phyloP scores from a whole-genome alignment of 2,329 filamentous ascomycete species.

The Grosmannia serpens region DNA sequence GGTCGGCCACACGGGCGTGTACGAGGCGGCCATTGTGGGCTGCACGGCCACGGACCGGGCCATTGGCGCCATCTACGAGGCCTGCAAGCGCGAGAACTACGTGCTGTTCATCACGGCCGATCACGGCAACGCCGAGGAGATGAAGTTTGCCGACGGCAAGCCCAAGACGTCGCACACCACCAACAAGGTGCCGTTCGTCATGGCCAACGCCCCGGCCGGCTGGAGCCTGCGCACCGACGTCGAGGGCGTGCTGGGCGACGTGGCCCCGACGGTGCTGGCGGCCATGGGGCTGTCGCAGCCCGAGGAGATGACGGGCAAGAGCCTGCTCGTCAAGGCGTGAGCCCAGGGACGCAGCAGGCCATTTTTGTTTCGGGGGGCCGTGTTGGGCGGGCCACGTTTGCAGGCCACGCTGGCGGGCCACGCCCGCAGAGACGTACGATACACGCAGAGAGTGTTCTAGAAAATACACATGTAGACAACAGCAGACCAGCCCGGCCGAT shows the following conservation, averaged over 20 bases:
- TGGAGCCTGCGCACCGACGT: slow-evolving; percentile 70
- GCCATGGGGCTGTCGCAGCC: slow-evolving; percentile 87
- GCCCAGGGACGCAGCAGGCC: background rate
- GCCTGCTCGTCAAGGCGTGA: slow-evolving; percentile 65
- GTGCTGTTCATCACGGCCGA: slow-evolving; percentile 91
- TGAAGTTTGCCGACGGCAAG: slow-evolving; percentile 91
- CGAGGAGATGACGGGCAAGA: slow-evolving; percentile 82
- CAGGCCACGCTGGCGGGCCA: no score
- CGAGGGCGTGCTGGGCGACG: slow-evolving; percentile 87
- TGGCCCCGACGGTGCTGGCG: slow-evolving; percentile 85
- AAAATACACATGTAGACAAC: background rate
- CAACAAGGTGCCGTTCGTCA: slow-evolving; percentile 95
- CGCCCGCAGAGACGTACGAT: no score
- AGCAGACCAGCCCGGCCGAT: background rate
- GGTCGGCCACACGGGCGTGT: slow-evolving; percentile 97
- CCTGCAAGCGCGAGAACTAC: slow-evolving; percentile 88
- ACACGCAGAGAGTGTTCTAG: background rate
- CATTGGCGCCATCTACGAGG: slow-evolving; percentile 85
- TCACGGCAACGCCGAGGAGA: slow-evolving; percentile 98
- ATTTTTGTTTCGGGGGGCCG: no score
- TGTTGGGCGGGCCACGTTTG: no score
- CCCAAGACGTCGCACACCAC: slow-evolving; percentile 97
- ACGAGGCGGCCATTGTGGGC: slow-evolving; percentile 82
- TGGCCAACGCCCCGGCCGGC: slow-evolving; percentile 89
- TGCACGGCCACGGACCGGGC: slow-evolving; percentile 82